Evolutionary conservation across 345 rosid species (phyloP).

Genomic region (Odontarrhena argentea): DNA sequence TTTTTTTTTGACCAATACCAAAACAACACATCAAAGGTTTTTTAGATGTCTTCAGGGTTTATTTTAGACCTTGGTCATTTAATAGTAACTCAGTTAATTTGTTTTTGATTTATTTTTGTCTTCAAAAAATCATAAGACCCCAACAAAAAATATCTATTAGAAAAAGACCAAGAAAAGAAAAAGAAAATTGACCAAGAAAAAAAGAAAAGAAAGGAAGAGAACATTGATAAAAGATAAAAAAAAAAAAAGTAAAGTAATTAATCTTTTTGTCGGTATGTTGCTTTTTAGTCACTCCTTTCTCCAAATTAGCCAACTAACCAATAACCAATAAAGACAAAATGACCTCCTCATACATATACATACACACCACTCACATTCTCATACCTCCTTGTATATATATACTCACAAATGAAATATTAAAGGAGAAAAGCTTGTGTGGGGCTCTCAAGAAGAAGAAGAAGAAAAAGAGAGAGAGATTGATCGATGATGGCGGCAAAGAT

Average conservation of each 20-base stretch:
- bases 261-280: constrained; percentile 38
- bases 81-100: too few species aligned
- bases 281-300: constrained; percentile 37
- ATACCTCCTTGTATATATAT: constrained; percentile 12
- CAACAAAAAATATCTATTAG: too few species aligned
- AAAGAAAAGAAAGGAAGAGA: background rate
- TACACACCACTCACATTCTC: constrained; percentile 27
- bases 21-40: too few species aligned
- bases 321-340: constrained; percentile 24
- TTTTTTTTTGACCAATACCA: too few species aligned
- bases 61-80: too few species aligned
- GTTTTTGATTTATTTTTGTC: too few species aligned
- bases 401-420: background rate
- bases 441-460: constrained; percentile 6
- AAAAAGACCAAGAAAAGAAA: too few species aligned
- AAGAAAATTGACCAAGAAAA: too few species aligned
- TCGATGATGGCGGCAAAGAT: constrained; percentile 30
- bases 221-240: background rate
- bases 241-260: constrained; percentile 16
- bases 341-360: constrained; percentile 21
- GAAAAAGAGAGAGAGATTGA: background rate
- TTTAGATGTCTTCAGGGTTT: too few species aligned
- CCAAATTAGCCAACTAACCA: constrained; percentile 39
- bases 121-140: too few species aligned
- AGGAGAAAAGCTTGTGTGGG: constrained; percentile 10